Conservation (phyloP, 139 green algal genomes). For the Chlorella sp. region DNA sequence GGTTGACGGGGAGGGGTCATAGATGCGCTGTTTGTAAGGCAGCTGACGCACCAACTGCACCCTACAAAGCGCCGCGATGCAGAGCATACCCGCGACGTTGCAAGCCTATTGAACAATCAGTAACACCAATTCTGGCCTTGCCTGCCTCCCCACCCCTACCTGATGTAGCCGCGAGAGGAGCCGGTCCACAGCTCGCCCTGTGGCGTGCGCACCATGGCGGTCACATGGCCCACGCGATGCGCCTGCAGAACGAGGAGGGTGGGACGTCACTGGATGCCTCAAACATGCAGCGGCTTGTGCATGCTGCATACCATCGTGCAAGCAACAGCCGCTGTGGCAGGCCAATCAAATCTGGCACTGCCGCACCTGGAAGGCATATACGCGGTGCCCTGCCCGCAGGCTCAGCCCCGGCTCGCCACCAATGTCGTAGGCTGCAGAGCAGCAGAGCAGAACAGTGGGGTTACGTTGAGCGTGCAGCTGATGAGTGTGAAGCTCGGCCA, state of each 20-base stretch:
- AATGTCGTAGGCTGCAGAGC: conserved; percentile 30
- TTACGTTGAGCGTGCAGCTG: background rate
- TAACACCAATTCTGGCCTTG: too few species aligned
- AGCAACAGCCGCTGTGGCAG: too few species aligned
- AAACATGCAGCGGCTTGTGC: too few species aligned
- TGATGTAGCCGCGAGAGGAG: conserved; percentile 59
- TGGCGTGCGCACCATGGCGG: conserved; percentile 49
- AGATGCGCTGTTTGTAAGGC: too few species aligned
- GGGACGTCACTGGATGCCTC: too few species aligned
- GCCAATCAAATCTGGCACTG: too few species aligned
- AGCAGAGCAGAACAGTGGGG: background rate
- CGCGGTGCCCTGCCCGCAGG: background rate
- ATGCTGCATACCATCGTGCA: too few species aligned
- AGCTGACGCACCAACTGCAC: too few species aligned
- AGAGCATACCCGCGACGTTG: too few species aligned
- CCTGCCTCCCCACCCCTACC: conserved; percentile 13
- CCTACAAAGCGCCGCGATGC: too few species aligned
- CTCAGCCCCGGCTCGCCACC: conserved; percentile 29
- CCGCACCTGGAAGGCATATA: conserved; percentile 34
- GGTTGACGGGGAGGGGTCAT: background rate
- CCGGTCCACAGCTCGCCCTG: conserved; percentile 80
- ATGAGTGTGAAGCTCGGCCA: too few species aligned
- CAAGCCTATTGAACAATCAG: too few species aligned
- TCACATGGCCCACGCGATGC: conserved; percentile 51
- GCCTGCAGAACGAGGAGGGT: conserved; percentile 6